Evolutionary conservation across 1,139 yeast genomes (phyloP).

Genomic region (Arxiozyma bovina): DNA sequence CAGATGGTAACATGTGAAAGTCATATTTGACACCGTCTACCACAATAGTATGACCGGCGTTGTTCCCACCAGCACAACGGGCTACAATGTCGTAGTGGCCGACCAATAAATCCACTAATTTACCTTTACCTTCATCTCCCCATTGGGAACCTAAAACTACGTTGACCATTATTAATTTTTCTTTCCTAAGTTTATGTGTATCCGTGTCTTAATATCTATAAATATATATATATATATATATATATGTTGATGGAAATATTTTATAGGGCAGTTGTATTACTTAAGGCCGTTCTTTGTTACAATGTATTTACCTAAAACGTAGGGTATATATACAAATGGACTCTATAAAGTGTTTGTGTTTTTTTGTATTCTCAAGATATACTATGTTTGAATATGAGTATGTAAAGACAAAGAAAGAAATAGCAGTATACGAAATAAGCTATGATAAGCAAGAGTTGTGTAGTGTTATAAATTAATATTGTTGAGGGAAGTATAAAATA

Average conservation of each 20-base stretch:
- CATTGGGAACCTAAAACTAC: slow-evolving; percentile 97
- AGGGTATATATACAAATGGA: neutral
- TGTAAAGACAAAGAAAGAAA: no score
- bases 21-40: slow-evolving; percentile 83
- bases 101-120: slow-evolving; percentile 86
- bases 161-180: slow-evolving; percentile 34
- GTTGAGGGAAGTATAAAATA: no score
- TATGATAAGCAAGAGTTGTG: no score
- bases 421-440: no score
- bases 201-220: no score
- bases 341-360: no score
- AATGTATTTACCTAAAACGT: neutral
- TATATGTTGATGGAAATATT: neutral
- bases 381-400: no score
- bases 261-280: no score
- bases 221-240: neutral
- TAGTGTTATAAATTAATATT: no score
- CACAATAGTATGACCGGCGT: slow-evolving; percentile 98
- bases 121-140: slow-evolving; percentile 99
- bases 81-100: slow-evolving; percentile 95
- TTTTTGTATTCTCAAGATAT: no score
- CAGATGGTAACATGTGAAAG: slow-evolving; percentile 98
- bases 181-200: neutral
- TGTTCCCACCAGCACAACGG: slow-evolving; percentile 98
- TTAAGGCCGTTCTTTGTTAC: no score